Conservation (phyloP, 2,329 filamentous ascomycete species). For the Immersiporthe knoxdaviesiana region DNA sequence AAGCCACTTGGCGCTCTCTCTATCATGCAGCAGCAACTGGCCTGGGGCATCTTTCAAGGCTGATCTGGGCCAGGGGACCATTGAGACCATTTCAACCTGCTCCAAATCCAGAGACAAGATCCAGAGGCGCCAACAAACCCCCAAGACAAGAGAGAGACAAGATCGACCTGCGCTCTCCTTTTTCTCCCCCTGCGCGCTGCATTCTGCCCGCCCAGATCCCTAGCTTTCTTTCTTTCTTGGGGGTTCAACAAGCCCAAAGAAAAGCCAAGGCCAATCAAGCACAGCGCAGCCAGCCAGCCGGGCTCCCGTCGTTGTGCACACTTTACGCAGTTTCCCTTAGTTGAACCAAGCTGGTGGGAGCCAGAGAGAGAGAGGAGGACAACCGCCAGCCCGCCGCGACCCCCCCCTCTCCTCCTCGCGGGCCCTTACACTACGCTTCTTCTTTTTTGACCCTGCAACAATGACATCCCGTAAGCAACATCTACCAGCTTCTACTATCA, state of each 20-base stretch:
- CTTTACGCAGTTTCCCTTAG: not conserved
- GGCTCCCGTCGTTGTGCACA: not conserved
- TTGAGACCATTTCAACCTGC: constrained; percentile 7
- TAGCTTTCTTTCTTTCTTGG: not conserved
- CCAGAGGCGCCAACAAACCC: constrained; percentile 1
- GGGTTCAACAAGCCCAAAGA: not conserved
- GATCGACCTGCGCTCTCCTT: not conserved
- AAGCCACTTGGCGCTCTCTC: constrained; percentile 16
- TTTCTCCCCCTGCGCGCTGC: not conserved
- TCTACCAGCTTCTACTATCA: not conserved
- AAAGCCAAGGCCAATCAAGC: not conserved
- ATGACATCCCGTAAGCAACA: constrained; percentile 41
- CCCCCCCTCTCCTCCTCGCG: constrained; percentile 10
- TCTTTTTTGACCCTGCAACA: constrained; percentile 25
- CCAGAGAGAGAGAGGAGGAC: not conserved
- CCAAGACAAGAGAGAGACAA: not conserved
- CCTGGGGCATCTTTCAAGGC: constrained; percentile 6
- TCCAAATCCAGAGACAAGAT: constrained; percentile 8
- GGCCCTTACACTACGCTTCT: constrained; percentile 6
- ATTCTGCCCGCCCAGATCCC: not conserved
- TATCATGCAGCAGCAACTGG: not conserved
- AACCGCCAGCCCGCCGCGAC: too few relatives aligned
- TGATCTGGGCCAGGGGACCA: constrained; percentile 7
- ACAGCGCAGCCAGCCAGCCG: not conserved
- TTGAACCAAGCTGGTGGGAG: constrained; percentile 1